Base-by-base conservation (phyloP, 805 yeast genomes). In the Danielia oregonensis region DNA sequence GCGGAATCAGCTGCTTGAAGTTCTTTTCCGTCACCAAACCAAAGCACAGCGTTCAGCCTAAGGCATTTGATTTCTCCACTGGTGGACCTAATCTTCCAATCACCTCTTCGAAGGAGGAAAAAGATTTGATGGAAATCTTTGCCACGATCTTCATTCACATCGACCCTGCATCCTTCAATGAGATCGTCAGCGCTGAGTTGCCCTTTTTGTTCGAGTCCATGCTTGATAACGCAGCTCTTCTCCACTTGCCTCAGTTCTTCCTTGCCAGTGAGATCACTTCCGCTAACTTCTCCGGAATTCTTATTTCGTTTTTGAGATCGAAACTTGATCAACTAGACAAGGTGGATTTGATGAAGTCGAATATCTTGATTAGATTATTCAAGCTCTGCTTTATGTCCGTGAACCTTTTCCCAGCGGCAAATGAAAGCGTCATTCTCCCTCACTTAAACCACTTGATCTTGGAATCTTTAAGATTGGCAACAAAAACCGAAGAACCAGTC, bases 311-410 rank as follows among this genome's bases (percentile, higher is more conserved):
- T 55, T 68, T 91, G 44, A 79, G 79, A 49, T 69, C 79, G 0
- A 82, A 85, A 45, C 63, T 94, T 33, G 78, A 76, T 15, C 86
- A 81, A 35, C 65, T 94, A 14, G 98, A 97, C 2, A 80, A 84
- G 39, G 79, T 82, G 25, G 89, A 87, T 52, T 70, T 81, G 23
- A 73, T 82, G 21, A 81, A 79, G 46, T 79, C 95, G 0, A 86
- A 85, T 49, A 82, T 93, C 35, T 62, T 93, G 44, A 84, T 88
- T 15, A 69, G 97, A 38, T 65, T 94, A 26, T 93, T 88, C 76
- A 91, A 89, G 58, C 66, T 93, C 25, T 87, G 96, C 48, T 91
- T 93, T 60, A 87, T 91, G 95, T 88, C 96, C 3, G 97, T 93
- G 3, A 91, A 87, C 49, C 65, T 91, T 32, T 91, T 88, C 55